Evolutionary conservation across 495 filamentous ascomycete genomes (phyloP).

Genomic region (Hyphodiscus hymeniophilus): DNA sequence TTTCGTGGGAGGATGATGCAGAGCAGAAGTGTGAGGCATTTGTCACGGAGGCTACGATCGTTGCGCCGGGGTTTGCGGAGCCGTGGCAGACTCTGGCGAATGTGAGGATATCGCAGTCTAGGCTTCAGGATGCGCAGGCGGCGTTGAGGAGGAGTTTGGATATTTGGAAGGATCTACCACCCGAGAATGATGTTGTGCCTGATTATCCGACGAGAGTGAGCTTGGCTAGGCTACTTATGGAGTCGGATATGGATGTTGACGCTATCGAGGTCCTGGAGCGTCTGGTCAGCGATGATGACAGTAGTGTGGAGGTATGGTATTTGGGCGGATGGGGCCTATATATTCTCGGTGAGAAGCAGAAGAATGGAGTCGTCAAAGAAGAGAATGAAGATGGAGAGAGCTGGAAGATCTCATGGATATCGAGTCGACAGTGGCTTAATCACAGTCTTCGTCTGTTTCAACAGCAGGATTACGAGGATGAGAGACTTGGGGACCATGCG

Average conservation of each 20-base stretch:
- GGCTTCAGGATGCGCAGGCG: slow-evolving; percentile 66
- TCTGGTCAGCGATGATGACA: slow-evolving; percentile 79
- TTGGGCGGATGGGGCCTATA: slow-evolving; percentile 88
- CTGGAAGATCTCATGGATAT: slow-evolving; percentile 40
- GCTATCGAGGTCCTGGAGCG: slow-evolving; percentile 80
- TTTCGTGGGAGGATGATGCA: slow-evolving; percentile 84
- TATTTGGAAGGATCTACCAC: slow-evolving; percentile 68
- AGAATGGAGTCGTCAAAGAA: slow-evolving; percentile 28
- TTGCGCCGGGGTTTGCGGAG: slow-evolving; percentile 67
- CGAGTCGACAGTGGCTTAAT: slow-evolving; percentile 52
- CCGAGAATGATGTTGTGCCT: slow-evolving; percentile 52
- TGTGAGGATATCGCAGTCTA: slow-evolving; percentile 79
- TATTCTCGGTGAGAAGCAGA: slow-evolving; percentile 59
- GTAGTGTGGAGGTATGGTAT: slow-evolving; percentile 94
- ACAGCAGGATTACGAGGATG: slow-evolving; percentile 63
- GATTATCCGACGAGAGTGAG: slow-evolving; percentile 78
- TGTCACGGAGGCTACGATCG: slow-evolving; percentile 75
- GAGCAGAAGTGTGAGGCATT: slow-evolving; percentile 76
- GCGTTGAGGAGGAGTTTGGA: slow-evolving; percentile 69
- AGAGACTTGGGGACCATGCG: slow-evolving; percentile 57
- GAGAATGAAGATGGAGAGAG: slow-evolving; percentile 27
- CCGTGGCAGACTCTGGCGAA: slow-evolving; percentile 90
- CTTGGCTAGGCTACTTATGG: slow-evolving; percentile 78
- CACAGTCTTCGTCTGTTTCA: slow-evolving; percentile 52
- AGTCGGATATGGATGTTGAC: slow-evolving; percentile 74